Evolutionary conservation across 106 monocot species (phyloP), one percentile per base, ranked within the genome.

Genomic region (Allium sativum): DNA sequence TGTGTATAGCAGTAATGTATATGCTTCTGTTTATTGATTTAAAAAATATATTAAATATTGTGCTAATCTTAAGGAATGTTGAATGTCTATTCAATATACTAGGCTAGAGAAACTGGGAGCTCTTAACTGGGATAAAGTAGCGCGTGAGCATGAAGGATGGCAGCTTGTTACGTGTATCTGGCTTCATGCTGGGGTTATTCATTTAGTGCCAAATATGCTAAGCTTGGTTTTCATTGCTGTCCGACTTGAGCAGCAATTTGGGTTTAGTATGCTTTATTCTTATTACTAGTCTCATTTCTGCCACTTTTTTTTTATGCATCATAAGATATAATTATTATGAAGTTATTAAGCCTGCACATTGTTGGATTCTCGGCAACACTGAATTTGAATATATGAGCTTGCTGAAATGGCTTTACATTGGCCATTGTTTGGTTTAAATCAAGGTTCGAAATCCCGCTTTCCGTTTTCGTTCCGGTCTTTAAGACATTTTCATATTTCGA

Each of bases 221-320:
- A 78, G 88, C 65, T 47, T 83, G 54, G 54, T 83, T 45, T 88
- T 88, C 53, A 77, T 88, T 45, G 88, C 77, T 22, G 72, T 81
- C 46, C 83, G 80, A 31, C 80, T 88, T 18, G 88, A 88, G 40
- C 80, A 83, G 64, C 83, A 88, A 64, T 88, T 88, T 67, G 88
- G 88, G 56, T 83, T 83, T 59, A 66, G 88, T 83, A 66, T 74
- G 65, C 22, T 48, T 44, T 44, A 31, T 7, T 12, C 18, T 63
- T 45, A 4, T 41, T 40, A 9, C 4, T 16, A 43, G 13, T 58
- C 56, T 5, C 21, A 31, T 40, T 21, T 57, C 8, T 13, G 9
- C 16, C 40, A 0, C n/a, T 40, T 0, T 21, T 0, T n/a, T 41
- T 51, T 42, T 52, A 6, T 55, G n/a, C 9, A 19, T 7, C 48